These are phyloP conservation scores for Neurospora terricola DNA, from an alignment of 495 filamentous ascomycete genomes.

Conservation along the genomic window DNA sequence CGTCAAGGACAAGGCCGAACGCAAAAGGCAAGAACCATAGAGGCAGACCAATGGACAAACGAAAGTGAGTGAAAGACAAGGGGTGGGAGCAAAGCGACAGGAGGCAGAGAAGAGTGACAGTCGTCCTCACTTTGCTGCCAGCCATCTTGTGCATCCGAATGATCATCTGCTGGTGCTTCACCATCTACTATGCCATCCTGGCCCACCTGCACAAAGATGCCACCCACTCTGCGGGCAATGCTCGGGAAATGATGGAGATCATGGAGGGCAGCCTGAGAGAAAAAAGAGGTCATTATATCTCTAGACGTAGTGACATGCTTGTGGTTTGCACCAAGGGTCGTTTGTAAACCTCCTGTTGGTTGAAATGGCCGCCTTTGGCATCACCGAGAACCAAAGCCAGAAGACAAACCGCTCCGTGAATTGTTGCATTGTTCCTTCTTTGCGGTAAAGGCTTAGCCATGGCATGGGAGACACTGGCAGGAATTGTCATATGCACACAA, in stretches of 20 bases:
- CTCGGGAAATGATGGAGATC: background rate
- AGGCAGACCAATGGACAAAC: background rate
- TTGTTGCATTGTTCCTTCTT: background rate
- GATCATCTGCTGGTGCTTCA: background rate
- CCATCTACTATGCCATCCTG: background rate
- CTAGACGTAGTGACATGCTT: background rate
- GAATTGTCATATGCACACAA: background rate
- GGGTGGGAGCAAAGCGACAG: background rate
- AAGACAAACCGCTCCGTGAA: background rate
- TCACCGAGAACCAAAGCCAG: background rate
- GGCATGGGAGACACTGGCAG: background rate
- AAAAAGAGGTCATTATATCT: background rate
- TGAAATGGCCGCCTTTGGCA: background rate
- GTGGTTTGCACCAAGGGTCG: background rate
- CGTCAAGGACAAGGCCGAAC: background rate
- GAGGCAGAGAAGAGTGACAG: background rate
- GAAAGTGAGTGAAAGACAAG: background rate
- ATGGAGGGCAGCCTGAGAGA: background rate
- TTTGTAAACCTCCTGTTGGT: background rate
- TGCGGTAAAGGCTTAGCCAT: background rate
- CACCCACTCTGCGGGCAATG: background rate
- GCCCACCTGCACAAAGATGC: background rate
- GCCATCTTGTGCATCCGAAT: background rate
- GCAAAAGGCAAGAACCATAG: background rate
- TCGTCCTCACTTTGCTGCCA: background rate